phyloP scores from a whole-genome alignment of 1,284 basidiomycete genomes.

The Xanthoconium separans region DNA sequence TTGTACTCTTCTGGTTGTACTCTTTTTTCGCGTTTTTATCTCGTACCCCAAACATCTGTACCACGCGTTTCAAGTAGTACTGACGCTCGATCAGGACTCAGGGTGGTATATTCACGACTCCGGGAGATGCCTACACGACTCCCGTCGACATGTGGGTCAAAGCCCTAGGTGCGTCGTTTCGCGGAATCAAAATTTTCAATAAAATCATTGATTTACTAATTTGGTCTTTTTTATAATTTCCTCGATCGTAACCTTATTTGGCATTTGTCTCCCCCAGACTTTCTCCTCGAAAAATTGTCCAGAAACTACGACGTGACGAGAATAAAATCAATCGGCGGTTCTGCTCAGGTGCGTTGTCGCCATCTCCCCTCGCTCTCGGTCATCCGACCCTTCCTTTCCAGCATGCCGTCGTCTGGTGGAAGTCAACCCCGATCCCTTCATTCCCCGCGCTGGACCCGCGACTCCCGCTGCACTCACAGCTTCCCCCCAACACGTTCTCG shows the following conservation, averaged over 20 bases:
- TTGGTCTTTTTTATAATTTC: conserved; percentile 30
- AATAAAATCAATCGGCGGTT: conserved; percentile 71
- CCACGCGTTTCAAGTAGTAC: conserved; percentile 11
- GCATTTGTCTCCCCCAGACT: conserved; percentile 46
- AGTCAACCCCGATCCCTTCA: conserved; percentile 62
- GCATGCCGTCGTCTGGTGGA: conserved; percentile 83
- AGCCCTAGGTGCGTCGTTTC: conserved; percentile 57
- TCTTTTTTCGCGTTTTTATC: neutral
- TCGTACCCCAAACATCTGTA: neutral
- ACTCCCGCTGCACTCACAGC: conserved; percentile 62
- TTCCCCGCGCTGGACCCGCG: conserved; percentile 67
- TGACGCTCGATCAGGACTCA: conserved; percentile 56
- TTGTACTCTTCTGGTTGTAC: conserved; percentile 1
- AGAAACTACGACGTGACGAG: conserved; percentile 63
- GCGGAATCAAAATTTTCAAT: conserved; percentile 39
- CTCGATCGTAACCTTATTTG: conserved; percentile 34
- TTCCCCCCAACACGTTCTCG: conserved; percentile 65
- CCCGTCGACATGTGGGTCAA: conserved; percentile 87
- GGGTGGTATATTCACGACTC: conserved; percentile 80
- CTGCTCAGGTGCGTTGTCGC: conserved; percentile 54
- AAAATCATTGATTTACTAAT: conserved; percentile 29
- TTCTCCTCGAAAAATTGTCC: conserved; percentile 70
- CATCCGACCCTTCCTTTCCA: conserved; percentile 30
- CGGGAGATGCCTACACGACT: conserved; percentile 79
- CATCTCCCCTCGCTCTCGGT: neutral